Evolutionary conservation across 192 early-diverging fungal species (phyloP), one percentile per base, ranked within the genome.

Genomic region (Diversispora epigaea): DNA sequence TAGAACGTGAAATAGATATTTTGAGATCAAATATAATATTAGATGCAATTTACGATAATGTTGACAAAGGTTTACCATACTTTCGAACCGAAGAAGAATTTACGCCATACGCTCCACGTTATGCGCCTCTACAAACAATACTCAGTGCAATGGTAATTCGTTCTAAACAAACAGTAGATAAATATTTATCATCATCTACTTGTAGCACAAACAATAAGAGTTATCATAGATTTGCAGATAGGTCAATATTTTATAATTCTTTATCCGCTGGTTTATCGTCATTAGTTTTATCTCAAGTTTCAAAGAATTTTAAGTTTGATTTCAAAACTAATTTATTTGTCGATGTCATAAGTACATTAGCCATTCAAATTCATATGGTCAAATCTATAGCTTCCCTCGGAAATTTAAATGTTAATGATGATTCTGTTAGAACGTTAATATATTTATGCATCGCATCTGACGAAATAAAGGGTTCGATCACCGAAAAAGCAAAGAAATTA

Each of bases 191-290:
- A 56, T n/a, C 43, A 12, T 21, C 56, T 12, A 0, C n/a, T 44
- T 72, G 70, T 47, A 40, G 19, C 9, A 45, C 70, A 40, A 74
- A 50, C 12, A 65, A 78, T 61, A 21, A 54, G 52, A 64, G 46
- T 19, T 78, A 54, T 74, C 60, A 73, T 40, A 65, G 41, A 41
- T 40, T 40, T 22, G 41, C 75, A 21, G 75, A 80, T 60, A 50
- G 78, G 8, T 55, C 70, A 25, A 80, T 80, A 43, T 80, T 80
- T 22, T 80, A 76, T 43, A 80, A 80, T 56, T 68, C 78, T 64
- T 67, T 80, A 43, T 76, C 78, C 21, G 68, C 78, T 32, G 78
- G 78, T 21, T 57, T 80, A 70, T 68, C 75, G 0, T 66, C 64
- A 39, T 9, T 15, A 41, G 49, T 56, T 32, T 41, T 71, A 14